phyloP scores from a whole-genome alignment of 441 rosid genomes.

The Viola pubescens region DNA sequence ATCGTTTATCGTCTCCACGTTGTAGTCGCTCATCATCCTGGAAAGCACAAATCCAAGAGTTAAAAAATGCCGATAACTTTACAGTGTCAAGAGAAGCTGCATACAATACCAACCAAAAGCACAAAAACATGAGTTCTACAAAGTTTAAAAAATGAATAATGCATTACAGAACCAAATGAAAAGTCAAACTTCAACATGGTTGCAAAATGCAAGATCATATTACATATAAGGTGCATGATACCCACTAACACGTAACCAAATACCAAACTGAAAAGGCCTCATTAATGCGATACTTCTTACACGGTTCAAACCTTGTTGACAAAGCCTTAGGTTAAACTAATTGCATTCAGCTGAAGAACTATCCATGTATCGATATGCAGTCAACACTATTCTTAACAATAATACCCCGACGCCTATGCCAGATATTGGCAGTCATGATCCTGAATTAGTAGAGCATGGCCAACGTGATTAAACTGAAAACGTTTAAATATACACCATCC shows the following conservation, averaged over 20 bases:
- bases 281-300: no score
- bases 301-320: no score
- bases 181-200: not conserved
- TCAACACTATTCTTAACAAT: not conserved
- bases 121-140: no score
- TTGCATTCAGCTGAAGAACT: not conserved
- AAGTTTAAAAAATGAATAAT: not conserved
- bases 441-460: not conserved
- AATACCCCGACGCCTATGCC: no score
- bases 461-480: not conserved
- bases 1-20: conserved; percentile 65
- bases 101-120: not conserved
- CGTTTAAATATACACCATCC: not conserved
- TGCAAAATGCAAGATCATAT: not conserved
- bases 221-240: conserved; percentile 2
- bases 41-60: conserved; percentile 12
- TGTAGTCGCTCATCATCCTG: conserved; percentile 84
- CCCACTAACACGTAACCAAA: not conserved
- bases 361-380: not conserved
- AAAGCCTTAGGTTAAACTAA: conserved; percentile 1
- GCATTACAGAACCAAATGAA: not conserved
- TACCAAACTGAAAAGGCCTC: not conserved
- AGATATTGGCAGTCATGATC: no score
- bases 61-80: conserved; percentile 9
- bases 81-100: conserved; percentile 1